Base-by-base conservation (phyloP, 768 basidiomycete genomes). In the Lactarius hatsudake region DNA sequence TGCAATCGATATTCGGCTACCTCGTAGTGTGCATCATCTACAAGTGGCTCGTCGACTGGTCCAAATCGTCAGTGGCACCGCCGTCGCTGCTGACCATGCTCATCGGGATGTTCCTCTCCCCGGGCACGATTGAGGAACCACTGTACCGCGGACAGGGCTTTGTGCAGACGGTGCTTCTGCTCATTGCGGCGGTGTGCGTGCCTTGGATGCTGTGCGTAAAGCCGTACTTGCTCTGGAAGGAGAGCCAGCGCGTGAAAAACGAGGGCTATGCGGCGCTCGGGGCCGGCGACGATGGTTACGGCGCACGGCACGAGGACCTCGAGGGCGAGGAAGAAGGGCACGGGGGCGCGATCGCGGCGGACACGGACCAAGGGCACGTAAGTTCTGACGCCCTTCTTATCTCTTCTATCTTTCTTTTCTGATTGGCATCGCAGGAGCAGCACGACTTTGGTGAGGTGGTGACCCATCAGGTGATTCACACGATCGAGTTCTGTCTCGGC, bases 401-500 rank as follows among this genome's bases (percentile, higher is more conserved):
- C 66, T 53, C 72, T 53, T 56, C 65, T 40, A 38, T 38, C 36
- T 38, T 38, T 12, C 12, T 38, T 38, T 38, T 63, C 30, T 62
- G 28, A 63, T 53, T 38, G 8, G 3, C 20, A 3, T 7, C 17
- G 69, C 74, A 89, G 85, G 87, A 94, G 79, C 83, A 91, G 58
- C 93, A 96, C 76, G 94, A 97, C 74, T 93, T 98, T 77, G 82
- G 94, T 74, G 97, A 99, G 77, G 86, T 97, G 66, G 86, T 97
- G 28, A 92, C 98, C 67, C 96, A 99, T 78, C 97, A 99, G 77
- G 82, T 97, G 69, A 99, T 99, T 74, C 97, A 98, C 78, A 96
- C 95, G 30, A 98, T 99, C 78, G 97, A 99, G 80, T 99, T 98
- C 79, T 99, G 97, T 76, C 87, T 99, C 40, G 97, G 96, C 8